Evolutionary conservation across 1,284 basidiomycete species (phyloP).

Genomic region (Stereum hirsutum): DNA sequence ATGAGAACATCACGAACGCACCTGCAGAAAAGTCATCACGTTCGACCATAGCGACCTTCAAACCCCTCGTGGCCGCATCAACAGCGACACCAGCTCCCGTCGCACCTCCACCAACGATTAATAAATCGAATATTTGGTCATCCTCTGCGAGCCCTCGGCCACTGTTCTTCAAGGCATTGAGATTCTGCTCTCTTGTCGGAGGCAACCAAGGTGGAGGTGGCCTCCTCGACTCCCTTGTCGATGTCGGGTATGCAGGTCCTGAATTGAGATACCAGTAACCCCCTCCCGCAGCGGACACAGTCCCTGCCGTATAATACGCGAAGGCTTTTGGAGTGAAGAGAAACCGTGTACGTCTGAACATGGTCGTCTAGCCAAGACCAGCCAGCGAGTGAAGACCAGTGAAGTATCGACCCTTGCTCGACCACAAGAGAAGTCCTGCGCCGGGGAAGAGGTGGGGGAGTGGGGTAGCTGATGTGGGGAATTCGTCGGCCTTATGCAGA

Average conservation of each 20-base stretch:
- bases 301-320: conserved; percentile 39
- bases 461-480: too few species aligned
- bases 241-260: conserved; percentile 52
- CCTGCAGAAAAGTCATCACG: conserved; percentile 89
- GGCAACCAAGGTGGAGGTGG: conserved; percentile 74
- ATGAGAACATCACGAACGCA: conserved; percentile 21
- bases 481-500: too few species aligned
- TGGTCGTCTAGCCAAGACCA: too few species aligned
- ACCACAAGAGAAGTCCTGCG: too few species aligned
- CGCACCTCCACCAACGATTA: conserved; percentile 90
- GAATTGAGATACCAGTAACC: conserved; percentile 67
- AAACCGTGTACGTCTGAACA: conserved; percentile 30
- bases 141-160: conserved; percentile 25
- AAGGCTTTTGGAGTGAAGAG: conserved; percentile 48
- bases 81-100: conserved; percentile 93
- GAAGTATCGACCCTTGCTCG: too few species aligned
- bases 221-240: conserved; percentile 50
- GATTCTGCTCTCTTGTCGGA: conserved; percentile 55
- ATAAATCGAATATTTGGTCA: conserved; percentile 56
- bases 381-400: too few species aligned
- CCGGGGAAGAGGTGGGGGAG: too few species aligned
- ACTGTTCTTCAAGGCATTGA: conserved; percentile 43
- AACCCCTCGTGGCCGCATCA: conserved; percentile 87
- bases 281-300: conserved; percentile 41
- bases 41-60: conserved; percentile 92